These are phyloP conservation scores for Diutina ranongensis DNA, from an alignment of 1,139 yeast genomes.

Conservation along the genomic window DNA sequence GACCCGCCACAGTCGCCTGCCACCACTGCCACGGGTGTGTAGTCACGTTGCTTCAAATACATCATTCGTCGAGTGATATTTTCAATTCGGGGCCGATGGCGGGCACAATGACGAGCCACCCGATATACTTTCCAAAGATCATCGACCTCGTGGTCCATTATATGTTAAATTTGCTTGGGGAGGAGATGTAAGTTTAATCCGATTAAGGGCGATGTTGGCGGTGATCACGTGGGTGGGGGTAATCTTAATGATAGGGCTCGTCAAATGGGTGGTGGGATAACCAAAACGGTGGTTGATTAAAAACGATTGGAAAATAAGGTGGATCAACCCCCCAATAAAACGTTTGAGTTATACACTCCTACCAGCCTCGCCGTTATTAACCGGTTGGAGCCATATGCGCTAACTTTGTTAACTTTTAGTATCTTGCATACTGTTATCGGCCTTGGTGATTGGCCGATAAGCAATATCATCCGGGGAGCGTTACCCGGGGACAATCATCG, in stretches of 20 bases:
- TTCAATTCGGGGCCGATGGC: conserved; percentile 3
- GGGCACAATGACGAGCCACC: not conserved
- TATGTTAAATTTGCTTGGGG: too few relatives aligned
- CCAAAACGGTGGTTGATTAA: too few relatives aligned
- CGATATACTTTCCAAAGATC: conserved; percentile 4
- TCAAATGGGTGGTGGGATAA: not conserved
- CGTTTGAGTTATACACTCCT: not conserved
- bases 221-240: not conserved
- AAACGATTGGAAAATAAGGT: too few relatives aligned
- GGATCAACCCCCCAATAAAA: too few relatives aligned
- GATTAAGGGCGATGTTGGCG: too few relatives aligned
- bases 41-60: not conserved
- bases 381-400: not conserved
- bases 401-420: not conserved
- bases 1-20: not conserved
- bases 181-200: too few relatives aligned
- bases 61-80: conserved; percentile 3
- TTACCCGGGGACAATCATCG: not conserved
- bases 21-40: conserved; percentile 5
- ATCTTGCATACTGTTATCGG: conserved; percentile 3
- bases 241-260: too few relatives aligned
- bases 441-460: conserved; percentile 5
- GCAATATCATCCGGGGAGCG: not conserved
- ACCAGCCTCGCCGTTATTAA: not conserved
- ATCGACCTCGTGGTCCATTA: conserved; percentile 4